These are phyloP conservation scores for Tremella yokohamensis DNA, from an alignment of 768 basidiomycete species.

Conservation along the genomic window DNA sequence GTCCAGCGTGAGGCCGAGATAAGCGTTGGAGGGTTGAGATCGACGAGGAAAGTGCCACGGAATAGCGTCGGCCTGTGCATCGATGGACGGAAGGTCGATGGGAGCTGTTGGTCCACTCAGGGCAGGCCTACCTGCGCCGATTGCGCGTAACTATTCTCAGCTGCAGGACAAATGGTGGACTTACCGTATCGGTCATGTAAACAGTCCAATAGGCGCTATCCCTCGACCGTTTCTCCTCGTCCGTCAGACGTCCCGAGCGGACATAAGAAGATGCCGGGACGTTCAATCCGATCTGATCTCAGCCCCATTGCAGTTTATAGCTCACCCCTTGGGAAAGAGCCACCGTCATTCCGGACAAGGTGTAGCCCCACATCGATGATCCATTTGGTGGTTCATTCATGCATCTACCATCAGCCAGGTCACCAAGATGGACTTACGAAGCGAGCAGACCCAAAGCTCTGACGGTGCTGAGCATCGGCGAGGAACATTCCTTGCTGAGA, in stretches of 20 bases:
- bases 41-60: not conserved
- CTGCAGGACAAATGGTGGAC: not conserved
- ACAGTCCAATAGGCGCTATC: constrained; percentile 8
- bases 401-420: not conserved
- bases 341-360: not conserved
- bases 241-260: not conserved
- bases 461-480: constrained; percentile 6
- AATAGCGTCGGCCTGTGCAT: not conserved
- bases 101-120: not conserved
- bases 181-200: constrained; percentile 5
- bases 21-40: not conserved
- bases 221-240: constrained; percentile 1
- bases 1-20: not conserved
- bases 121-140: constrained; percentile 7
- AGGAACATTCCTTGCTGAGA: not conserved
- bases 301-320: not conserved
- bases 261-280: constrained; percentile 6
- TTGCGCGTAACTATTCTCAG: constrained; percentile 2
- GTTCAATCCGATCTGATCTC: constrained; percentile 11
- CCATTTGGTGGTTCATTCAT: constrained; percentile 10
- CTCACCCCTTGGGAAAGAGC: constrained; percentile 8
- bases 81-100: constrained; percentile 9
- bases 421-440: not conserved
- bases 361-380: constrained; percentile 4
- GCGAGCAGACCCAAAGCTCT: constrained; percentile 3